Percentiles rank a stretch among this genome's conserved stretches.
Conservation (phyloP, 768 basidiomycete species). For the Lactarius indigo region DNA sequence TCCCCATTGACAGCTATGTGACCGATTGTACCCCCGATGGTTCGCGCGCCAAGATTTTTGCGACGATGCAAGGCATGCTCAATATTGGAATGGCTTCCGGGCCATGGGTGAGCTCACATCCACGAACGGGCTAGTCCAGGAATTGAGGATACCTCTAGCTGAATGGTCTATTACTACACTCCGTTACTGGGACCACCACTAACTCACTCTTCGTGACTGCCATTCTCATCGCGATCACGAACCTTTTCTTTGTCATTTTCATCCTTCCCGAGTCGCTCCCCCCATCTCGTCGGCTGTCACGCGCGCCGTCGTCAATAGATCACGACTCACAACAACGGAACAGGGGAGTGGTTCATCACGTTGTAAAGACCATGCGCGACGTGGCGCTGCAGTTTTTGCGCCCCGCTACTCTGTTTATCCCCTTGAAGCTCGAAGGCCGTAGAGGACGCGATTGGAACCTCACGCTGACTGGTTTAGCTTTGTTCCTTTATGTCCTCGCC, state of each 20-base stretch:
- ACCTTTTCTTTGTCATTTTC: slow-evolving; percentile 20
- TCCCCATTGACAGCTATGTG: slow-evolving; percentile 17
- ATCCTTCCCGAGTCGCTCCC: slow-evolving; percentile 26
- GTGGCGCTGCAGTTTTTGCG: slow-evolving; percentile 20
- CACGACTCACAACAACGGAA: not conserved
- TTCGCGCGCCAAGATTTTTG: slow-evolving; percentile 26
- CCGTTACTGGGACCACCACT: slow-evolving; percentile 9
- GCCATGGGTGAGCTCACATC: slow-evolving; percentile 22
- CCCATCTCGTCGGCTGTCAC: slow-evolving; percentile 13
- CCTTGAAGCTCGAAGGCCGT: slow-evolving; percentile 21
- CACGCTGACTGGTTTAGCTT: slow-evolving; percentile 21
- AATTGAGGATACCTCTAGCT: slow-evolving; percentile 12
- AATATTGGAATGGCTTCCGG: slow-evolving; percentile 27
- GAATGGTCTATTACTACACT: slow-evolving; percentile 22
- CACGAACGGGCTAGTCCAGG: not conserved
- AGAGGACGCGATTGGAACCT: slow-evolving; percentile 26
- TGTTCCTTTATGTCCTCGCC: slow-evolving; percentile 24
- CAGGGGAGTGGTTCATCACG: slow-evolving; percentile 3
- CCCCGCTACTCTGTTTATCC: slow-evolving; percentile 22
- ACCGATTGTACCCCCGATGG: slow-evolving; percentile 26
- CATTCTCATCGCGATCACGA: slow-evolving; percentile 21
- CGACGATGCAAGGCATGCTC: slow-evolving; percentile 26
- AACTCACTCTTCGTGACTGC: slow-evolving; percentile 19
- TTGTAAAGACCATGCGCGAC: not conserved
- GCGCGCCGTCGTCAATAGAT: not conserved